Evolutionary conservation across 352 stramenopile genomes (phyloP), one percentile per base, ranked within the genome.

Genomic region (Pythium aphanidermatum): DNA sequence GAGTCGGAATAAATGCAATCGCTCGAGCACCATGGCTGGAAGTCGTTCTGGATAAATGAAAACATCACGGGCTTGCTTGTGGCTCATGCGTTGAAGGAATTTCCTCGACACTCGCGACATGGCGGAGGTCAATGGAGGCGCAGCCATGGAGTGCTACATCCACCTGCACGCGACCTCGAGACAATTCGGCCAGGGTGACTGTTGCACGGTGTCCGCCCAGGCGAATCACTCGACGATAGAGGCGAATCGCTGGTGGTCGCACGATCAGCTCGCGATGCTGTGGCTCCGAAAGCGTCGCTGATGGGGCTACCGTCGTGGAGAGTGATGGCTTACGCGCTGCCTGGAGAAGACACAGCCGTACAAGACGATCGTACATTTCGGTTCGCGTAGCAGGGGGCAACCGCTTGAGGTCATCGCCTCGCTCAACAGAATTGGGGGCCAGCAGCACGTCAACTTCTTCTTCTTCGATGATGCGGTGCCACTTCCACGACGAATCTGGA

Each of bases 311-410:
- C n/a, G n/a, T n/a, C n/a, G n/a, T n/a, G n/a, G n/a, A n/a, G n/a
- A n/a, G n/a, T n/a, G n/a, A n/a, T n/a, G n/a, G n/a, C n/a, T n/a
- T n/a, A n/a, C n/a, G 5, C 21, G 45, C 60, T 9, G 54, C 33
- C 38, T 84, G 59, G 12, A 89, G 46, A 11, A 84, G 24, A 49
- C 70, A 86, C 5, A 86, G 52, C 21, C 39, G 51, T 14, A 82
- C 75, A 4, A 92, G 64, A 4, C 72, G 68, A 3, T 67, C 48
- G 57, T 86, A 91, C 63, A 92, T 68, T 19, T 92, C 76, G 2
- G 36, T 24, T 24, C 60, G 59, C 3, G 64, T 77, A 17, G 49
- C 36, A 0, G 78, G 81, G 14, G 81, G 68, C 0, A 54, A 34
- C 12, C 73, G 80, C 12, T 43, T 46, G 5, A 40, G 9, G 31